A percentile compares a stretch with the other conserved stretches of the same genome.
These are phyloP conservation scores for Suaeda aralocaspica DNA, from an alignment of 148 eudicot species.

Conservation along the genomic window DNA sequence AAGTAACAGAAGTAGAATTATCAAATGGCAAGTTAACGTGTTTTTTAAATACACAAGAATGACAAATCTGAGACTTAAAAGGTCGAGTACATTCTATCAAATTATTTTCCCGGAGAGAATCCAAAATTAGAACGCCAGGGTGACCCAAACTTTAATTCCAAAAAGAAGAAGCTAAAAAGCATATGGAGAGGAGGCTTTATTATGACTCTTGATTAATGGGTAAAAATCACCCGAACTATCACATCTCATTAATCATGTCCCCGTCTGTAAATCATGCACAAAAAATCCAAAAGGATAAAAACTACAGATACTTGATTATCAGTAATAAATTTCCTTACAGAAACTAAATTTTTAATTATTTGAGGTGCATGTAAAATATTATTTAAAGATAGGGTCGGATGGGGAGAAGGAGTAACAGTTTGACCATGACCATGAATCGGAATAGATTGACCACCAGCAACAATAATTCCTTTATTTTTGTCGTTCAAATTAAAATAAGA, in stretches of 20 bases:
- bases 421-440: slow-evolving; percentile 10
- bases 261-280: no score
- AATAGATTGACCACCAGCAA: neutral
- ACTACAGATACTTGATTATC: no score
- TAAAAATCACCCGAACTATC: neutral
- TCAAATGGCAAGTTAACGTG: no score
- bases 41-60: neutral
- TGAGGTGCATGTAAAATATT: neutral
- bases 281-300: neutral
- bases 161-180: neutral
- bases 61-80: neutral
- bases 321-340: neutral
- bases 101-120: neutral
- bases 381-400: neutral
- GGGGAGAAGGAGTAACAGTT: neutral
- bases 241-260: neutral
- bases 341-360: neutral
- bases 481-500: slow-evolving; percentile 9
- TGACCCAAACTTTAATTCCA: neutral
- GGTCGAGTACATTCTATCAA: neutral
- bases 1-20: no score
- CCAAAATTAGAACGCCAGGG: neutral
- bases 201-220: neutral
- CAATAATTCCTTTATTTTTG: neutral
- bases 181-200: neutral